Percentiles rank a stretch among this genome's conserved stretches.
phyloP scores from a whole-genome alignment of 495 filamentous ascomycete species.

The Penicillium steckii region DNA sequence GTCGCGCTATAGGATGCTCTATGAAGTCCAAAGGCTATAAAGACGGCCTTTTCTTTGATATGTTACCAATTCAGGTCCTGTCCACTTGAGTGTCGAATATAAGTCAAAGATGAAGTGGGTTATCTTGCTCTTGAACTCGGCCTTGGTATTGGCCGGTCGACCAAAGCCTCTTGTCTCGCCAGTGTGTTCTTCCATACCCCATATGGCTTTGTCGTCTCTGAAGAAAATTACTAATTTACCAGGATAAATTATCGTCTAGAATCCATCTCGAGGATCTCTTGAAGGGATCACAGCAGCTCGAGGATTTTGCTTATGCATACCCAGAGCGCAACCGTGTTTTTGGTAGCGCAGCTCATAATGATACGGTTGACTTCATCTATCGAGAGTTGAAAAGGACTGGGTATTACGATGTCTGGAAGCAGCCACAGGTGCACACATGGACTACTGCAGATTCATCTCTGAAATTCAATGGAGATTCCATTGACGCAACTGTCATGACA shows the following conservation, averaged over 20 bases:
- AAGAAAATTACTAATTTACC: background rate
- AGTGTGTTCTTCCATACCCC: constrained; percentile 9
- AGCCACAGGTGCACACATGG: constrained; percentile 50
- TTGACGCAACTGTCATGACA: constrained; percentile 33
- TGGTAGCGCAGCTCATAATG: constrained; percentile 59
- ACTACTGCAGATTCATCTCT: constrained; percentile 29
- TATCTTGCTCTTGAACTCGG: background rate
- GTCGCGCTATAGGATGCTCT: constrained; percentile 10
- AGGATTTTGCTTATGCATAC: constrained; percentile 46
- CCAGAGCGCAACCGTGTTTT: constrained; percentile 57
- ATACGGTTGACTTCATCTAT: constrained; percentile 63
- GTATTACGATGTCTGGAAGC: constrained; percentile 62
- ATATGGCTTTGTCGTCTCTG: background rate
- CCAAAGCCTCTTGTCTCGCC: constrained; percentile 13
- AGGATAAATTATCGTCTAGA: constrained; percentile 11
- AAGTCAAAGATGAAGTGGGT: constrained; percentile 14
- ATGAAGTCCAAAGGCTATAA: constrained; percentile 8
- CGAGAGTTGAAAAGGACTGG: constrained; percentile 43
- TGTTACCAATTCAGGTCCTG: no score
- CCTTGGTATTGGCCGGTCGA: constrained; percentile 9
- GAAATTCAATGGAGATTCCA: constrained; percentile 24
- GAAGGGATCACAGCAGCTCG: constrained; percentile 35
- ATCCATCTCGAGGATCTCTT: constrained; percentile 34
- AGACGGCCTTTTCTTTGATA: background rate
- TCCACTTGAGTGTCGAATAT: no score